A percentile compares a stretch with the other conserved stretches of the same genome.
These are phyloP conservation scores for Tricholomella constricta DNA, from an alignment of 768 basidiomycete genomes.

Conservation along the genomic window DNA sequence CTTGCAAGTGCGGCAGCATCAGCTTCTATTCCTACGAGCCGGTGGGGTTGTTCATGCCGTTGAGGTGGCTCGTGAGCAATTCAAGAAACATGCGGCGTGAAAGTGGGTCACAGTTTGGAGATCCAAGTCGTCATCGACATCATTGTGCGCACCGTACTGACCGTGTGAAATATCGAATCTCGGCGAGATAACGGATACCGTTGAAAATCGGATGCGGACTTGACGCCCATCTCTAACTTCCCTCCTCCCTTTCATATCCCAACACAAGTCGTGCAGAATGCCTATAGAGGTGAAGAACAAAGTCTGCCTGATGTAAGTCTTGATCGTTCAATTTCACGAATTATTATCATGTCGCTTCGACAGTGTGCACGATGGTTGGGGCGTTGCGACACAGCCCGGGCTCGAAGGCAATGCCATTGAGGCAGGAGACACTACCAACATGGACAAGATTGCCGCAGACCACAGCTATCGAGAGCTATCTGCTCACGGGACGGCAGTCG, in stretches of 20 bases:
- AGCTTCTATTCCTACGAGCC: no score
- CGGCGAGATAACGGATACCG: no score
- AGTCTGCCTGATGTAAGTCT: slow-evolving; percentile 84
- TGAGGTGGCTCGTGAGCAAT: no score
- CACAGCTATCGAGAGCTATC: slow-evolving; percentile 72
- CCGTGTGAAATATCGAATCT: no score
- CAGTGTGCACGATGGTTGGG: slow-evolving; percentile 98
- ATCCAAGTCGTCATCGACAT: no score
- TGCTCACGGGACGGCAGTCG: slow-evolving; percentile 92
- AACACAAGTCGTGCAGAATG: slow-evolving; percentile 14
- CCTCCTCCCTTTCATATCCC: neutral
- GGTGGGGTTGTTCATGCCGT: no score
- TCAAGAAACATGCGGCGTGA: no score
- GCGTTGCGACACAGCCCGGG: slow-evolving; percentile 66
- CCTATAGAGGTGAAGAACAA: slow-evolving; percentile 69
- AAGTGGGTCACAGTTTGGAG: no score
- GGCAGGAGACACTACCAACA: slow-evolving; percentile 80
- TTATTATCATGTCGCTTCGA: neutral
- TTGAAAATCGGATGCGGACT: no score
- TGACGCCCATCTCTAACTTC: neutral
- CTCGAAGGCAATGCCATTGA: slow-evolving; percentile 89
- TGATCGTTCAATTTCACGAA: neutral
- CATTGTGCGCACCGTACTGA: no score
- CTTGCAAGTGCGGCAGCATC: no score
- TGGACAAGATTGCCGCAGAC: slow-evolving; percentile 83